Evolutionary conservation across 768 basidiomycete genomes (phyloP), one percentile per base, ranked within the genome.

Genomic region (Tylopilus vinaceipallidus): DNA sequence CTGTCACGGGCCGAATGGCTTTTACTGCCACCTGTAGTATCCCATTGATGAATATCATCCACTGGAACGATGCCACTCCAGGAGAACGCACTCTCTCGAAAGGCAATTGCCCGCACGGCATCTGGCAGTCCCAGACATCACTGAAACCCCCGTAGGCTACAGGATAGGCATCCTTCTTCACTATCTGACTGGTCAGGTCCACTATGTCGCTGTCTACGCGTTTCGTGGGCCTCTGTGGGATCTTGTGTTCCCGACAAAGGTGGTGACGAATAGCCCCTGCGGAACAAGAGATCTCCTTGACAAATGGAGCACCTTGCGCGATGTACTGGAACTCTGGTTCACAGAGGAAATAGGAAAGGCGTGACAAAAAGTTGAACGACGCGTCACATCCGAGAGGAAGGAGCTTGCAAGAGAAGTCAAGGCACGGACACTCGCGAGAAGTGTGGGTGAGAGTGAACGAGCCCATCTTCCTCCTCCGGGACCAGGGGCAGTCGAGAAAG

Each of bases 131-230:
- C 65, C 67, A 66, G 45, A 66, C 37, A 3, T 66, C 65, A 16
- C 64, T 69, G 51, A 69, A 66, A 20, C 65, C 67, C 1, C 65
- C 65, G 33, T 57, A 50, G 0, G 65, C 67, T 0, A 26, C 50
- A 26, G 67, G 67, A 47, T 66, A 60, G 9, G 40, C 32, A 17
- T 54, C 9, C 7, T 22, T 49, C 38, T 12, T 64, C 44, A 17
- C 26, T 41, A 66, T 38, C 23, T 24, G 40, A 1, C 49, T 9
- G 3, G 67, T 66, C 50, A 66, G 59, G 44, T 33, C 9, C 26
- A n/a, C n/a, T n/a, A n/a, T n/a, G n/a, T n/a, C n/a, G n/a, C n/a
- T n/a, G n/a, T 3, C 20, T 51, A 45, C 34, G 24, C 37, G 36
- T 27, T 44, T 49, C 13, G 17, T n/a, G 13, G 45, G 39, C 30